Percentiles rank a stretch among this genome's conserved stretches.
phyloP scores from a whole-genome alignment of 108 stramenopile species.

The Asterionellopsis glacialis region DNA sequence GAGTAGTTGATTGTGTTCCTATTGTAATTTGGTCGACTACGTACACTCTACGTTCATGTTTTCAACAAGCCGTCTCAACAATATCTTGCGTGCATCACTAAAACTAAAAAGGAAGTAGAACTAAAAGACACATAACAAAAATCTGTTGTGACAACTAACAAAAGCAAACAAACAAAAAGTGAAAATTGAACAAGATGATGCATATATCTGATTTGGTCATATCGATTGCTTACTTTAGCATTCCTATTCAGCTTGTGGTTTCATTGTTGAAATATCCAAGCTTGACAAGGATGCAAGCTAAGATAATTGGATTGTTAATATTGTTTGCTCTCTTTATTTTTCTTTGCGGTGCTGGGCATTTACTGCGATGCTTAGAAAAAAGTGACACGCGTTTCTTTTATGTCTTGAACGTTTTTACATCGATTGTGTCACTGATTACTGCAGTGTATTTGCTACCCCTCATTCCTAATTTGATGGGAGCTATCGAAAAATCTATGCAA shows the following conservation, averaged over 20 bases:
- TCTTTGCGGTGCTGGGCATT: slow-evolving; percentile 43
- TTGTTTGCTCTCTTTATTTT: slow-evolving; percentile 53
- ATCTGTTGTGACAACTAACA: too few relatives aligned
- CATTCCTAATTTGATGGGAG: slow-evolving; percentile 25
- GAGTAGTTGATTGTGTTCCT: too few relatives aligned
- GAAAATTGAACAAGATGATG: slow-evolving; percentile 6
- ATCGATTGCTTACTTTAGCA: slow-evolving; percentile 47
- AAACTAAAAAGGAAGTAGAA: too few relatives aligned
- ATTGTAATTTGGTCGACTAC: too few relatives aligned
- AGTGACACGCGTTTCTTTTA: slow-evolving; percentile 8
- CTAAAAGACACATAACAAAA: too few relatives aligned
- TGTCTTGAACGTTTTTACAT: slow-evolving; percentile 28
- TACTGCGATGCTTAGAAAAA: slow-evolving; percentile 27
- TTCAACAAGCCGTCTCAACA: too few relatives aligned
- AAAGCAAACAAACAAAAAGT: too few relatives aligned
- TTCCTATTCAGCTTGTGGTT: slow-evolving; percentile 43
- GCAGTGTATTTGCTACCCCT: slow-evolving; percentile 40
- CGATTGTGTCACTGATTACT: slow-evolving; percentile 34
- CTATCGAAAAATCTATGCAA: slow-evolving; percentile 14
- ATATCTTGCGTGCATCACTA: too few relatives aligned
- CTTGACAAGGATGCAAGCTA: slow-evolving; percentile 24
- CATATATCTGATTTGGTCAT: slow-evolving; percentile 30
- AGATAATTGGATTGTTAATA: slow-evolving; percentile 24
- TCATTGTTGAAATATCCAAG: slow-evolving; percentile 33
- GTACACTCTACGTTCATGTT: too few relatives aligned